Conservation (phyloP, 1,284 basidiomycete genomes). For the Sporisorium scitamineum region DNA sequence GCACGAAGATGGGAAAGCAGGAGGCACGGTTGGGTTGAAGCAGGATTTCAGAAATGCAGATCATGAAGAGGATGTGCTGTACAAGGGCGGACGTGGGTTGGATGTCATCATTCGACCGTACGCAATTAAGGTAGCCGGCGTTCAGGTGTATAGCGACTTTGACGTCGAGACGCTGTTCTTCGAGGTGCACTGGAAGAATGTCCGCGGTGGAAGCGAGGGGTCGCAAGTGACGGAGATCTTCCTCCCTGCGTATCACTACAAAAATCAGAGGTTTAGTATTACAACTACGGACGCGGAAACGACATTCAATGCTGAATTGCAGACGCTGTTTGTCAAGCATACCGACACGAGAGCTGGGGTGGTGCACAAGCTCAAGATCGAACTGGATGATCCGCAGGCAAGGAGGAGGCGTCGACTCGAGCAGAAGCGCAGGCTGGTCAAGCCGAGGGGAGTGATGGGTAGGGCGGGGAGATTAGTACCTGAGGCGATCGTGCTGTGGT, state of each 20-base stretch:
- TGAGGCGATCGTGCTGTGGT: slow-evolving; percentile 26
- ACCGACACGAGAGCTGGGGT: slow-evolving; percentile 27
- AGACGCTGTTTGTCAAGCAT: slow-evolving; percentile 55
- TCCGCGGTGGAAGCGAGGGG: slow-evolving; percentile 22
- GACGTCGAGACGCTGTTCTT: slow-evolving; percentile 54
- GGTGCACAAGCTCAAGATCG: slow-evolving; percentile 46
- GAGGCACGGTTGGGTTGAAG: slow-evolving; percentile 20
- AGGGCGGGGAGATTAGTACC: slow-evolving; percentile 13
- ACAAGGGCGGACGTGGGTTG: slow-evolving; percentile 83
- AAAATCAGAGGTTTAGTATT: slow-evolving; percentile 31
- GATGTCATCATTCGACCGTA: slow-evolving; percentile 74
- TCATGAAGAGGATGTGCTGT: slow-evolving; percentile 74
- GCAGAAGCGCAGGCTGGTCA: slow-evolving; percentile 8
- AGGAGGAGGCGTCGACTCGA: slow-evolving; percentile 15
- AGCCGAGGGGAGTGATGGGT: slow-evolving; percentile 7
- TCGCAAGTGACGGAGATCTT: slow-evolving; percentile 55
- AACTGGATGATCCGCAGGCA: slow-evolving; percentile 20
- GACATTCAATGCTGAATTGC: slow-evolving; percentile 36
- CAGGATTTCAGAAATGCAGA: slow-evolving; percentile 53
- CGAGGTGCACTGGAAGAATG: slow-evolving; percentile 63
- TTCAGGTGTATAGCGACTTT: slow-evolving; percentile 56
- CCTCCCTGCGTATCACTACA: slow-evolving; percentile 53
- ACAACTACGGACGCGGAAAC: slow-evolving; percentile 41
- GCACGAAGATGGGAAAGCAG: neutral
- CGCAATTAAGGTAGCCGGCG: slow-evolving; percentile 67